Conservation (phyloP, 192 early-diverging fungal species). For the Dissophora globulifera region DNA sequence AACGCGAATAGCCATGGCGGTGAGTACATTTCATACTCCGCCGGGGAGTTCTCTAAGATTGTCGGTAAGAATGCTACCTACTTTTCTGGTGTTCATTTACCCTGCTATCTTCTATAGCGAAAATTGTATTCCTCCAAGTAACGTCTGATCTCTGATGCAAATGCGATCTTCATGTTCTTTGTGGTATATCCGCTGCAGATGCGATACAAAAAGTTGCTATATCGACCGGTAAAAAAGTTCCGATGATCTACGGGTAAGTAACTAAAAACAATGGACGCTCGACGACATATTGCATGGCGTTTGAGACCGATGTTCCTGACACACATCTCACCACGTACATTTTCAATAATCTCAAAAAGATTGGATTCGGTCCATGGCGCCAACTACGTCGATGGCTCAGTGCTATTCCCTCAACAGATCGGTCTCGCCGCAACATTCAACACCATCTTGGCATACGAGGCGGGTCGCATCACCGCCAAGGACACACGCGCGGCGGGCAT, state of each 20-base stretch:
- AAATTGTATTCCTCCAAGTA: too few species aligned
- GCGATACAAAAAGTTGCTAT: conserved; percentile 65
- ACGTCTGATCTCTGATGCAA: background rate
- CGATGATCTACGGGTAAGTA: conserved; percentile 69
- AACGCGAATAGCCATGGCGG: conserved; percentile 39
- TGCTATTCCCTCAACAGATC: conserved; percentile 69
- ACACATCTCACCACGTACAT: too few species aligned
- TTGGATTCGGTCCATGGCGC: conserved; percentile 74
- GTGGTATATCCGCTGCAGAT: conserved; percentile 21
- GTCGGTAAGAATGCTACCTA: conserved; percentile 31
- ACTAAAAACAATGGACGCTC: background rate
- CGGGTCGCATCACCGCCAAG: conserved; percentile 68
- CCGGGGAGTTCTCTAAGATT: conserved; percentile 58
- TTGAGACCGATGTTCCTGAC: too few species aligned
- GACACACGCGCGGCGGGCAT: conserved; percentile 71
- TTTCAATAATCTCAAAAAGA: conserved; percentile 1
- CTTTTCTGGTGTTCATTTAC: too few species aligned
- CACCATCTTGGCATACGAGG: conserved; percentile 63
- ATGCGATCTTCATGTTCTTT: background rate
- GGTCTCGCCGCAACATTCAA: conserved; percentile 70
- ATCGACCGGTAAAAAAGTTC: conserved; percentile 56
- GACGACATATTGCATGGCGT: background rate
- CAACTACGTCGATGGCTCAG: conserved; percentile 69
- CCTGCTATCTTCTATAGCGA: too few species aligned
- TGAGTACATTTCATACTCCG: conserved; percentile 62